These are phyloP conservation scores for Cyclotella choctawhatcheeana DNA, from an alignment of 108 stramenopile species.

Conservation along the genomic window DNA sequence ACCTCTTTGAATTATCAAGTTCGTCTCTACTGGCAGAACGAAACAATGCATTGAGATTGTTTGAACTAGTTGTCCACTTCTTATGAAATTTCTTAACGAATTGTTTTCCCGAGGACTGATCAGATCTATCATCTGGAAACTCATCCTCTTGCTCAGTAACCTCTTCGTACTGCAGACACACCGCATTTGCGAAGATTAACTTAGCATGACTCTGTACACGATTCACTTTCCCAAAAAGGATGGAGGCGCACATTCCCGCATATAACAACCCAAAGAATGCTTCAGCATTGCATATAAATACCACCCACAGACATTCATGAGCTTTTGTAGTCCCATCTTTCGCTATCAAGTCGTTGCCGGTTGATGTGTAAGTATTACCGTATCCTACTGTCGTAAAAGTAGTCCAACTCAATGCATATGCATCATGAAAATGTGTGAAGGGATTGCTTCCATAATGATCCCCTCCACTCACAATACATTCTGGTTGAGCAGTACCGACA, in stretches of 20 bases:
- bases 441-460: conserved; percentile 28
- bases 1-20: no score
- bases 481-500: conserved; percentile 30
- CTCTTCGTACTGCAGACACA: conserved; percentile 73
- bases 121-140: conserved; percentile 17
- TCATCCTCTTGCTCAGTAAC: conserved; percentile 32
- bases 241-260: conserved; percentile 81
- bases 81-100: not conserved
- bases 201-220: conserved; percentile 72
- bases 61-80: not conserved
- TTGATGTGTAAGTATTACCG: conserved; percentile 66
- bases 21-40: no score
- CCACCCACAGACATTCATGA: conserved; percentile 59
- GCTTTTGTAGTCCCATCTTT: conserved; percentile 29
- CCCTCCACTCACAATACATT: conserved; percentile 34
- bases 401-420: conserved; percentile 79
- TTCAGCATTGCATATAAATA: conserved; percentile 69
- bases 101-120: conserved; percentile 12
- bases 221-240: conserved; percentile 81
- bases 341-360: conserved; percentile 51
- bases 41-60: conserved; percentile 22
- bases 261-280: conserved; percentile 80
- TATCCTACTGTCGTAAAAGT: conserved; percentile 79
- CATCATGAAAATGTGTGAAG: conserved; percentile 57
- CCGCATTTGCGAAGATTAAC: conserved; percentile 70